phyloP scores from a whole-genome alignment of 139 green algal species.

The Coelastrella sp. region DNA sequence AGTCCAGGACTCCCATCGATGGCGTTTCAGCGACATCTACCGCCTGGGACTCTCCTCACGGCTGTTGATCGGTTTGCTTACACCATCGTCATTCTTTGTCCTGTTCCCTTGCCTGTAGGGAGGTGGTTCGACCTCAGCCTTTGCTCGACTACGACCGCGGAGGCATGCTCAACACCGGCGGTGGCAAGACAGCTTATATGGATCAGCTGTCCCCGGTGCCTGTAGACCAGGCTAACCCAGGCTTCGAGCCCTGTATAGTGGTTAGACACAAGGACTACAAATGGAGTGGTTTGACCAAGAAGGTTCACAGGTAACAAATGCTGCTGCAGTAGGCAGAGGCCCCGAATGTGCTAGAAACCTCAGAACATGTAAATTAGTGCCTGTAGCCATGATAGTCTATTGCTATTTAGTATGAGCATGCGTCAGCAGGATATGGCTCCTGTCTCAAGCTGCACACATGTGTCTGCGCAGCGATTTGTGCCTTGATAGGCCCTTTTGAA shows the following conservation, averaged over 20 bases:
- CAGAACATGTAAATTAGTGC: neutral
- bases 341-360: neutral
- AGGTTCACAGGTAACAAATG: neutral
- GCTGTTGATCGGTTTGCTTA: no score
- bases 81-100: neutral
- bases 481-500: no score
- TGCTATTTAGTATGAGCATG: no score
- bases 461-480: no score
- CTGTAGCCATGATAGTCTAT: neutral
- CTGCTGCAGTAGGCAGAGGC: neutral
- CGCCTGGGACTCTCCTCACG: neutral
- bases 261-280: neutral
- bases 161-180: neutral
- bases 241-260: neutral
- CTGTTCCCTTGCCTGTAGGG: neutral
- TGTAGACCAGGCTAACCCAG: neutral
- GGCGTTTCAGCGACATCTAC: no score
- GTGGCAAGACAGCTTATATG: neutral
- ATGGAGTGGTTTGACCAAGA: neutral
- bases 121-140: neutral
- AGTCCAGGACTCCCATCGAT: no score
- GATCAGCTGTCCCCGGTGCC: neutral
- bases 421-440: no score
- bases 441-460: no score
- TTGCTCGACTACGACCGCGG: neutral